Base-by-base conservation (phyloP, 495 filamentous ascomycete genomes). In the Choiromyces venosus region DNA sequence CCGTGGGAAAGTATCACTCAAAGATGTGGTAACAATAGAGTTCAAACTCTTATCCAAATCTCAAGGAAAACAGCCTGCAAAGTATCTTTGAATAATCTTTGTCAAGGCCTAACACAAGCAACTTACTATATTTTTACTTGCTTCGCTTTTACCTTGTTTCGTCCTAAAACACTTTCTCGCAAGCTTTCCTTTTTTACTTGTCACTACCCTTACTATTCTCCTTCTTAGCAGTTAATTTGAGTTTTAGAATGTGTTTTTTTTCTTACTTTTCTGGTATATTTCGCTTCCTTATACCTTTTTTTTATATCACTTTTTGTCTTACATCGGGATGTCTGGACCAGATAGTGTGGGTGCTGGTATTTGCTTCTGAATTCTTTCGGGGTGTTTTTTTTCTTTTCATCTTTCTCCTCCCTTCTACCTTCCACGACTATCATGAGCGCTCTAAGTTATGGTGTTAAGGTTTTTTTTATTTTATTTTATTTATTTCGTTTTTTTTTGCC, bases 21-120 rank as follows among this genome's bases (percentile, higher is more conserved):
- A 77, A 25, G 79, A 80, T 56, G 76, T 80, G 25, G 71, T 80
- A 40, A 70, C 78, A n/a, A 77, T 80, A 67, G 74, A 80, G 65
- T 78, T 80, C 29, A 80, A 78, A 44, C 39, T 77, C 38, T 44
- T 77, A 12, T 73, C 75, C 16, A 77, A 77, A 52, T 72, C 69
- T n/a, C 74, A 77, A 42, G 75, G 75, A 14, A 77, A 77, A n/a
- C 75, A 77, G 38, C 52, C 25, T 16, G 52, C 52, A 61, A 61
- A 61, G 52, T 61, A 61, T 29, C 10, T 3, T 5, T 9, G 52
- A 29, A 61, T 29, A 61, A 6, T 33, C 52, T 61, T 18, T 29
- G 33, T 14, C 25, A 61, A 61, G 25, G 25, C 18, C 12, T 61
- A 61, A 61, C 25, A 1, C 52, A 33, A 61, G 4, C 52, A 61